Conservation (phyloP, 2,329 filamentous ascomycete genomes). For the Penicillium sp. region DNA sequence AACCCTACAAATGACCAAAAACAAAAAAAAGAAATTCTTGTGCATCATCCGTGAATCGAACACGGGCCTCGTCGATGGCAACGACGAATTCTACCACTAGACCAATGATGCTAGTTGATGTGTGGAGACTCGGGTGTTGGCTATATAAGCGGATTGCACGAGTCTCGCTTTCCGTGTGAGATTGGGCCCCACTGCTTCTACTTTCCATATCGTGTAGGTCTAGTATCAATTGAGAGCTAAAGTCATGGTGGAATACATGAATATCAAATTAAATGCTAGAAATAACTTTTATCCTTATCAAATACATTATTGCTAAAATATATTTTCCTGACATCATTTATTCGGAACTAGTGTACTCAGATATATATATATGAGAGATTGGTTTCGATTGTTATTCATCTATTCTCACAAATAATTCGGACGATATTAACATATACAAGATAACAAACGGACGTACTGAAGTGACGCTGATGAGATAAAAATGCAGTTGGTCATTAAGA, state of each 20-base stretch:
- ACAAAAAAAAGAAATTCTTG: slow-evolving; percentile 14
- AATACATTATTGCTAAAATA: not conserved
- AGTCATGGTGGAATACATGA: too few species aligned
- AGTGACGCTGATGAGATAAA: not conserved
- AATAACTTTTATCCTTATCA: not conserved
- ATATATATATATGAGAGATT: not conserved
- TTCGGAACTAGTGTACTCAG: fast-evolving
- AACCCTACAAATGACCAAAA: not conserved
- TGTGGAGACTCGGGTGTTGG: not conserved
- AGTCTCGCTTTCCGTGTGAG: too few species aligned
- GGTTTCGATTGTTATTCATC: too few species aligned
- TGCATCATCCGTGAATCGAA: slow-evolving; percentile 51
- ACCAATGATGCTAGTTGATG: slow-evolving; percentile 40
- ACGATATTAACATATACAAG: too few species aligned
- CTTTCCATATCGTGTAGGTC: not conserved
- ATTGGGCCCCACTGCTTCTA: not conserved
- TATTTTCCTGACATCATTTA: fast-evolving
- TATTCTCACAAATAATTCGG: not conserved
- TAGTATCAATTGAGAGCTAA: not conserved
- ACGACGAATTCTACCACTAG: slow-evolving; percentile 44
- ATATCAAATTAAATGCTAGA: not conserved
- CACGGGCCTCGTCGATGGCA: slow-evolving; percentile 48
- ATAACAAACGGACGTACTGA: not conserved
- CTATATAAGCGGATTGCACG: not conserved
- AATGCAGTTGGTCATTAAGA: not conserved